These are phyloP conservation scores for Allium fistulosum DNA, from an alignment of 106 monocot species.

Conservation along the genomic window DNA sequence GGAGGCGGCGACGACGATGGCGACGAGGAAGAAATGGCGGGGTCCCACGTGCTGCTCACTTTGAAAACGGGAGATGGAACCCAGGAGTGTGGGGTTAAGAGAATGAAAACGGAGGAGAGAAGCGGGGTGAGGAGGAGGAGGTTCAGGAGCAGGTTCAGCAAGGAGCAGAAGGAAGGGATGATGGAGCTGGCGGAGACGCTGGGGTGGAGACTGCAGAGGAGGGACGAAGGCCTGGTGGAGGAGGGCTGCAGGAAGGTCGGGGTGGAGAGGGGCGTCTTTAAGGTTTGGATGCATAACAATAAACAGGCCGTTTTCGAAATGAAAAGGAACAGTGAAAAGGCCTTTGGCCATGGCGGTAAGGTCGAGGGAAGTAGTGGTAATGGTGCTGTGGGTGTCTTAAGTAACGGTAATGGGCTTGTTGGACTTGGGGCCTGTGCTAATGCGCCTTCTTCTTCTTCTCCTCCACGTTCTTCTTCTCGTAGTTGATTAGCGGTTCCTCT, in stretches of 20 bases:
- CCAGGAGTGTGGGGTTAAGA: no score
- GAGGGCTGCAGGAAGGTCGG: constrained; percentile 28
- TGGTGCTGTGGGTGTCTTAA: no score
- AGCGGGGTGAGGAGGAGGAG: constrained; percentile 19
- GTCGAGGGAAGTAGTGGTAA: no score
- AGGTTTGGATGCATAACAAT: constrained; percentile 52
- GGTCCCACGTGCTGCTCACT: constrained; percentile 16
- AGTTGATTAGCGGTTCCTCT: no score
- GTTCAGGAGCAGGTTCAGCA: constrained; percentile 33
- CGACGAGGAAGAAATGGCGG: background rate
- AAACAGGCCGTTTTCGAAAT: constrained; percentile 15
- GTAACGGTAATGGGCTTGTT: no score
- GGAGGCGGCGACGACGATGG: background rate
- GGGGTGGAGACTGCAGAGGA: constrained; percentile 33
- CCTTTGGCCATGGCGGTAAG: no score
- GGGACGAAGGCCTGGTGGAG: constrained; percentile 21
- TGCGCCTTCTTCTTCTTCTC: no score
- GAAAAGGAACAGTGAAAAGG: background rate
- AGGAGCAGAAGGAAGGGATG: constrained; percentile 51
- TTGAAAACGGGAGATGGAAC: constrained; percentile 8
- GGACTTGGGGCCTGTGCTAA: no score
- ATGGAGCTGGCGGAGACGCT: constrained; percentile 24
- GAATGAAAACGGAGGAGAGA: no score
- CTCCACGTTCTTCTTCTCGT: no score
- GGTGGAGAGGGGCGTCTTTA: constrained; percentile 27